Conservation (phyloP, 1,139 yeast species). For the Blastobotrys apis region DNA sequence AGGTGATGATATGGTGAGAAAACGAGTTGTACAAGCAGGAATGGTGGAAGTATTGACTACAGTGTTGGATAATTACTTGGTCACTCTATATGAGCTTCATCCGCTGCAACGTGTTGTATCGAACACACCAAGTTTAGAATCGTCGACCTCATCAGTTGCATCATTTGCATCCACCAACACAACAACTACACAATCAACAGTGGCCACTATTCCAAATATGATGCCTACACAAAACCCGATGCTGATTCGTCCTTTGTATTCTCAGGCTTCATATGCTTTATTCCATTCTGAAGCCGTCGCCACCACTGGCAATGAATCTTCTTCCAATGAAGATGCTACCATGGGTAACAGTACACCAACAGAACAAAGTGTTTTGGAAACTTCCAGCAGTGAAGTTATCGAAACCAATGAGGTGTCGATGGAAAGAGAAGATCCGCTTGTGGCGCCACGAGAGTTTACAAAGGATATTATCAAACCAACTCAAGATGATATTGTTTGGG, state of each 20-base stretch:
- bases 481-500: constrained; percentile 93
- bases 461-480: constrained; percentile 79
- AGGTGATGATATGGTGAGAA: constrained; percentile 81
- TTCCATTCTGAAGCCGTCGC: constrained; percentile 10
- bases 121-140: not conserved
- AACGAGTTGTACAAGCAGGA: constrained; percentile 87
- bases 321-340: not conserved
- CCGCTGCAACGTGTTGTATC: not conserved
- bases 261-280: constrained; percentile 11
- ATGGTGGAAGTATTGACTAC: constrained; percentile 89
- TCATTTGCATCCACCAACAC: too few species aligned
- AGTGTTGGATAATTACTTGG: constrained; percentile 75
- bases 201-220: not conserved
- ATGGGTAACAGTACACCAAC: not conserved
- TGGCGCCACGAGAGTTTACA: constrained; percentile 24
- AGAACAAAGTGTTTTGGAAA: too few species aligned
- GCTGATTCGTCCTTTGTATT: constrained; percentile 2
- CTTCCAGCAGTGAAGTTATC: not conserved
- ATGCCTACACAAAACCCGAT: constrained; percentile 10
- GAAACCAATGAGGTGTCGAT: not conserved
- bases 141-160: not conserved
- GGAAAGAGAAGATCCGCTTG: not conserved
- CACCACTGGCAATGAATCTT: not conserved
- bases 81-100: not conserved
- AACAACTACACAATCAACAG: not conserved